These are phyloP conservation scores for Delphinella strobiligena DNA, from an alignment of 2,329 filamentous ascomycete species.

Conservation along the genomic window DNA sequence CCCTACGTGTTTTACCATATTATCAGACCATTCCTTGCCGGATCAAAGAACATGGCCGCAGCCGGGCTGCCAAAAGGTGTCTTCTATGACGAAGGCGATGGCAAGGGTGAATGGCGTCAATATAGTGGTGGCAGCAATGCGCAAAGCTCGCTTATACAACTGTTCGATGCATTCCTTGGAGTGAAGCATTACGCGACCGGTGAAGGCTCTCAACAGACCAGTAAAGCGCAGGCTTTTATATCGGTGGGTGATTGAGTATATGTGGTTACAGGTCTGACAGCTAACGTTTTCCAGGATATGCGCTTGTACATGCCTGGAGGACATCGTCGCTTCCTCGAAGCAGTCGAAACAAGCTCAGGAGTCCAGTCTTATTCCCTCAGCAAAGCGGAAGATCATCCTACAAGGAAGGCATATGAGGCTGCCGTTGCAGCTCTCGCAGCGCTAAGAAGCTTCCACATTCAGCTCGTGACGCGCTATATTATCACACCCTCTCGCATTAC, in stretches of 20 bases:
- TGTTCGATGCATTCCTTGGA: slow-evolving; percentile 41
- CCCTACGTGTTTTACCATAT: slow-evolving; percentile 40
- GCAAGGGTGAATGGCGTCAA: slow-evolving; percentile 36
- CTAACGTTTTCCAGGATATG: slow-evolving; percentile 31
- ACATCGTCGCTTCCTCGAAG: slow-evolving; percentile 38
- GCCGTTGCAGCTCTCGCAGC: slow-evolving; percentile 32
- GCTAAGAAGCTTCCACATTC: slow-evolving; percentile 41
- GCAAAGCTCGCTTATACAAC: slow-evolving; percentile 42
- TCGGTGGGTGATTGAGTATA: slow-evolving; percentile 20
- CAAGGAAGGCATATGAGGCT: slow-evolving; percentile 29
- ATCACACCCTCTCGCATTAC: slow-evolving; percentile 27
- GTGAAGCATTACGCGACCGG: slow-evolving; percentile 29
- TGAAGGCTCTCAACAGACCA: background rate
- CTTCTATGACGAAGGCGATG: slow-evolving; percentile 39
- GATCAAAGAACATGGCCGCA: slow-evolving; percentile 41
- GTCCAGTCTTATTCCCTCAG: slow-evolving; percentile 27
- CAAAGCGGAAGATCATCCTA: background rate
- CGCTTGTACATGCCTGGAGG: slow-evolving; percentile 42
- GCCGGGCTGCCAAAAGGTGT: slow-evolving; percentile 40
- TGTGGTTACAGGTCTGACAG: slow-evolving; percentile 5
- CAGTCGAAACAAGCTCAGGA: slow-evolving; percentile 32
- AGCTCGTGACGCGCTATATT: slow-evolving; percentile 42
- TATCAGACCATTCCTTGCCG: slow-evolving; percentile 40
- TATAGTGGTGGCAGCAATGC: slow-evolving; percentile 44
- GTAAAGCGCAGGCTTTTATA: slow-evolving; percentile 29